Evolutionary conservation across 257 asterid species (phyloP).

Genomic region (Fraxinus anomala): DNA sequence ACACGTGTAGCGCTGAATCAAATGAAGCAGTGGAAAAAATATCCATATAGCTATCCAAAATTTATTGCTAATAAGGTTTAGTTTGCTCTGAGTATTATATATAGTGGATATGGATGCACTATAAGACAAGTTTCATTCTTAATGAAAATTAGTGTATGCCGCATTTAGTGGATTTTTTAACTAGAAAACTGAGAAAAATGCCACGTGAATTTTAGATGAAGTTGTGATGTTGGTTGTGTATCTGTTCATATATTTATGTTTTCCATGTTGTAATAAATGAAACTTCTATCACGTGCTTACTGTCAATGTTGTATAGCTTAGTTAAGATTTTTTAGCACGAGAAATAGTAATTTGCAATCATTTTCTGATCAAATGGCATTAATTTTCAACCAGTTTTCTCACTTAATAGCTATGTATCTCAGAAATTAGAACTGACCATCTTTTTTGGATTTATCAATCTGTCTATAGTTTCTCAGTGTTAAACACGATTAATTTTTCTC

Average conservation of each 20-base stretch:
- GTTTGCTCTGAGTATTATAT: background rate
- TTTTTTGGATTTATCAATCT: background rate
- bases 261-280: background rate
- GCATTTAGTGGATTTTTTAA: background rate
- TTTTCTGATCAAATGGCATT: background rate
- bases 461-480: background rate
- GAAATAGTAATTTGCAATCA: background rate
- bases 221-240: background rate
- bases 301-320: background rate
- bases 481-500: background rate
- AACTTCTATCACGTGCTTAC: background rate
- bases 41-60: background rate
- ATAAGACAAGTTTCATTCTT: background rate
- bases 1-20: background rate
- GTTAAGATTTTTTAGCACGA: background rate
- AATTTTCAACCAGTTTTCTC: background rate
- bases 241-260: background rate
- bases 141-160: background rate
- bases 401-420: background rate
- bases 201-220: background rate
- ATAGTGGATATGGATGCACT: background rate
- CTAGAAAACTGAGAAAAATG: background rate
- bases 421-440: background rate
- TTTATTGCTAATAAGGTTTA: background rate
- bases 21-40: background rate